A percentile compares a stretch with the other conserved stretches of the same genome.
These are phyloP conservation scores for Diaporthe sp. DNA, from an alignment of 2,329 filamentous ascomycete genomes.

Conservation along the genomic window DNA sequence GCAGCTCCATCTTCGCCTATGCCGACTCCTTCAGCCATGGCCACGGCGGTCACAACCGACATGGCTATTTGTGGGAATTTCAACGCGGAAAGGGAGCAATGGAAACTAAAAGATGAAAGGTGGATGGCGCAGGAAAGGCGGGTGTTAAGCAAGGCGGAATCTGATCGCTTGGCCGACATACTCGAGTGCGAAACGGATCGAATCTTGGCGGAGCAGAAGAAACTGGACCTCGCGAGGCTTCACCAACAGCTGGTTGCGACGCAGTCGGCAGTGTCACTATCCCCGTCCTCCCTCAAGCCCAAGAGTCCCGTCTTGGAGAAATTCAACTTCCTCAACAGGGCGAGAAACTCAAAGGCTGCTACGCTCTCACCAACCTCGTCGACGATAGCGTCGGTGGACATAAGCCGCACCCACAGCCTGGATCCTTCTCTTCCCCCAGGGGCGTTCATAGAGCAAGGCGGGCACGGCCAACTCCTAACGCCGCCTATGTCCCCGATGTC, in stretches of 20 bases:
- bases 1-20: conserved; percentile 18
- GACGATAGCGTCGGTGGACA: conserved; percentile 45
- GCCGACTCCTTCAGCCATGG: conserved; percentile 23
- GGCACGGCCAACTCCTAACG: conserved; percentile 24
- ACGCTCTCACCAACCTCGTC: conserved; percentile 48
- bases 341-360: conserved; percentile 50
- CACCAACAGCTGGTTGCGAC: conserved; percentile 53
- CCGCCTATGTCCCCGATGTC: conserved; percentile 70
- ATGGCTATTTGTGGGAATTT: conserved; percentile 14
- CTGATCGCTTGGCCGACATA: conserved; percentile 48
- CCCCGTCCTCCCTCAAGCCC: conserved; percentile 39
- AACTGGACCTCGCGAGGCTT: conserved; percentile 57
- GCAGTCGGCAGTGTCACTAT: conserved; percentile 39
- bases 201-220: conserved; percentile 60
- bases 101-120: conserved; percentile 18
- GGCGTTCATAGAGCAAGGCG: conserved; percentile 29
- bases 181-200: conserved; percentile 60
- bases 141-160: conserved; percentile 39
- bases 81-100: conserved; percentile 12
- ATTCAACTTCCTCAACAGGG: conserved; percentile 56
- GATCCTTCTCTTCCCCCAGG: conserved; percentile 39
- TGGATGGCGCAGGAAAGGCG: conserved; percentile 32
- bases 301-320: conserved; percentile 59
- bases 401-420: conserved; percentile 46
- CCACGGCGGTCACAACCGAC: conserved; percentile 35